phyloP scores from a whole-genome alignment of 257 asterid genomes.

The Eustoma russellianum region DNA sequence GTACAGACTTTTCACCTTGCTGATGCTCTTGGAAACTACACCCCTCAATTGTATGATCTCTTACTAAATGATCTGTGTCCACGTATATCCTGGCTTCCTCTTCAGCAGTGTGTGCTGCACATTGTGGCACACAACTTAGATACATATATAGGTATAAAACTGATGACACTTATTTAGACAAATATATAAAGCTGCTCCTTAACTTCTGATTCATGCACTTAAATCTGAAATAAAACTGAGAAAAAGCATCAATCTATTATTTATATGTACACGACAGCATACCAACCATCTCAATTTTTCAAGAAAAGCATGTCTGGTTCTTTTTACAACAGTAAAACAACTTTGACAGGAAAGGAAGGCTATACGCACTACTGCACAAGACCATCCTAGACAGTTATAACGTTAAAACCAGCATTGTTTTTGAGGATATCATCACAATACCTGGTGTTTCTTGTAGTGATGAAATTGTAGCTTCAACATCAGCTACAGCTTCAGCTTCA shows the following conservation, averaged over 20 bases:
- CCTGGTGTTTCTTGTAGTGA: constrained; percentile 50
- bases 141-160: not conserved
- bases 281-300: not conserved
- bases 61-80: constrained; percentile 39
- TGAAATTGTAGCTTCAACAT: constrained; percentile 38
- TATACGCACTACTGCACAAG: not conserved
- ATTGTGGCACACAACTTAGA: not conserved
- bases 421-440: constrained; percentile 16
- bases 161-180: too few relatives aligned
- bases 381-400: not conserved
- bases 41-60: constrained; percentile 45
- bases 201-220: too few relatives aligned
- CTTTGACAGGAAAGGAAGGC: not conserved
- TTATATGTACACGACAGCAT: not conserved
- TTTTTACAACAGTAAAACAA: not conserved
- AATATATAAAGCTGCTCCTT: too few relatives aligned
- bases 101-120: constrained; percentile 53
- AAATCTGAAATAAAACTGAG: not conserved
- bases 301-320: not conserved
- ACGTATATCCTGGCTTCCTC: constrained; percentile 51
- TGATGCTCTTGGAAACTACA: constrained; percentile 41
- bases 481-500: constrained; percentile 31
- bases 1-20: constrained; percentile 31
- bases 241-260: not conserved
- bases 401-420: not conserved